phyloP scores from a whole-genome alignment of 192 early-diverging fungal species.

The Umbelopsis sp. region DNA sequence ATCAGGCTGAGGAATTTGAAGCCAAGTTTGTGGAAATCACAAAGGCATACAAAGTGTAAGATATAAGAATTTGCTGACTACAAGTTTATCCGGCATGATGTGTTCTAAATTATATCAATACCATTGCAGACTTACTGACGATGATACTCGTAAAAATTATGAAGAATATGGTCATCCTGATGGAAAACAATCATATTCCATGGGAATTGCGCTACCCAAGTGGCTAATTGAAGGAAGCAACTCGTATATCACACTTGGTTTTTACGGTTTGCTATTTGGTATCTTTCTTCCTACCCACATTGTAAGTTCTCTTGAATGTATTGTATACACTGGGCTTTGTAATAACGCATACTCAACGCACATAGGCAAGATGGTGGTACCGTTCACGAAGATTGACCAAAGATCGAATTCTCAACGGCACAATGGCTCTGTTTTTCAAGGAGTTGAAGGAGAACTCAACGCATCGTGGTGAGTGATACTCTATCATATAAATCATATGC shows the following conservation, averaged over 20 bases:
- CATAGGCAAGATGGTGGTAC: conserved; percentile 92
- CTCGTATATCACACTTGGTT: conserved; percentile 76
- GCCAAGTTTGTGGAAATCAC: conserved; percentile 83
- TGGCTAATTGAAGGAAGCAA: conserved; percentile 89
- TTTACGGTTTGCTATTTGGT: conserved; percentile 90
- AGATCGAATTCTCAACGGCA: conserved; percentile 83
- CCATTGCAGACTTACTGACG: conserved; percentile 77
- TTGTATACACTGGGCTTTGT: not conserved
- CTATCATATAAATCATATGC: not conserved
- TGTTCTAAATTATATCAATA: not conserved
- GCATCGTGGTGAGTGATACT: conserved; percentile 29
- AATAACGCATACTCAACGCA: not conserved
- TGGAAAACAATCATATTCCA: conserved; percentile 87
- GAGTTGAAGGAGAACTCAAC: conserved; percentile 79
- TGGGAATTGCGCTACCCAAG: conserved; percentile 93
- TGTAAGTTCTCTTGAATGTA: conserved; percentile 38
- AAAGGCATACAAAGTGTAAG: conserved; percentile 91
- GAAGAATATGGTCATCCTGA: conserved; percentile 98
- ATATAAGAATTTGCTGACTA: no score
- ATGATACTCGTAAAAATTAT: conserved; percentile 86
- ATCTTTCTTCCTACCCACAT: conserved; percentile 86
- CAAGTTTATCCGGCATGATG: no score
- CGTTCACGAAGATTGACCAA: conserved; percentile 85
- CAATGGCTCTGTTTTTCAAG: conserved; percentile 92
- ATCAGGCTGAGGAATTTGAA: conserved; percentile 69